Base-by-base conservation (phyloP, 2,329 filamentous ascomycete genomes). In the Metarhizium sp. region DNA sequence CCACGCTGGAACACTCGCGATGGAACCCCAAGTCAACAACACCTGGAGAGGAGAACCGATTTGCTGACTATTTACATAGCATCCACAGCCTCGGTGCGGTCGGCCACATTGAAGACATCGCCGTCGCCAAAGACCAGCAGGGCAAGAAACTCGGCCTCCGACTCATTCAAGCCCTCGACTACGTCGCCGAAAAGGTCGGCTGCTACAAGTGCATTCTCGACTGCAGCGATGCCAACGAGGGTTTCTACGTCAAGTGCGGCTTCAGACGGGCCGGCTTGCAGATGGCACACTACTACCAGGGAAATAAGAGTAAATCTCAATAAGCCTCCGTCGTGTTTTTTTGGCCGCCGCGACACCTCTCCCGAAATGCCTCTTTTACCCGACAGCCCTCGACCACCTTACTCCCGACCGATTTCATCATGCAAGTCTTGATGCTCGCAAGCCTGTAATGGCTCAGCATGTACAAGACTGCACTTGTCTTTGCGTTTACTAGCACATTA, bases 121-220 rank as follows among this genome's bases (percentile, higher is more conserved):
- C 92, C 18, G 92, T 99, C 42, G 85, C 89, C 61, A 91, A 92
- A 74, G 89, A 95, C 65, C 91, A 97, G 75, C 94, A 97, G 73
- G 94, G 94, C 63, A 96, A 97, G 82, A 96, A 96, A 75, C 79
- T 97, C 47, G 94, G 94, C 4, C 76, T 96, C 67, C 82, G 90
- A 62, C 87, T 97, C 62, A 97, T 97, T 65, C 90, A 97, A 75
- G 91, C 92, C 7, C 80, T 99, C 67, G 92, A 97, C 73, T 87
- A 80, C 68, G 85, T 97, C 58, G 91, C 92, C 55, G 84, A 90
- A 69, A 82, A 90, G 69, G 86, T 94, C 56, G 94, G 92, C 55
- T 97, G 92, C 74, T 97, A 97, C 75, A 97, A 94, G 86, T 91
- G 85, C 61, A 97, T 99, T 63, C 81, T 97, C 61, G 92, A 97